These are phyloP conservation scores for Rhizopogon vinicolor DNA, from an alignment of 768 basidiomycete species.

Conservation along the genomic window DNA sequence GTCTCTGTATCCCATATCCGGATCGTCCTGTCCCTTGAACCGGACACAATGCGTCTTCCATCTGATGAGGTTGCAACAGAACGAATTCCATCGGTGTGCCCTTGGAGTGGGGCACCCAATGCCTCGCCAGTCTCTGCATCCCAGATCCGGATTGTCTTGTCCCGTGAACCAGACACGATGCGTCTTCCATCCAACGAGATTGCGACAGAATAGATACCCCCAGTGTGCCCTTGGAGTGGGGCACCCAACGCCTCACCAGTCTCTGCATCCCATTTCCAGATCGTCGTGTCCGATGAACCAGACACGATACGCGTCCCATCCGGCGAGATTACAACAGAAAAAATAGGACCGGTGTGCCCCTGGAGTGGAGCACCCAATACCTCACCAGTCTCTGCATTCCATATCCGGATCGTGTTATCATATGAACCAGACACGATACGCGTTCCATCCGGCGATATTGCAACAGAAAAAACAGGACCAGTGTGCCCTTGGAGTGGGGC, in stretches of 20 bases:
- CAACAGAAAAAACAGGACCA: conserved; percentile 4
- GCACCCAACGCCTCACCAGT: neutral
- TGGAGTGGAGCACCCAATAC: neutral
- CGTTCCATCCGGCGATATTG: conserved; percentile 9
- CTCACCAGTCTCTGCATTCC: neutral
- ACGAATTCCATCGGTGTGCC: neutral
- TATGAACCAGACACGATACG: conserved; percentile 8
- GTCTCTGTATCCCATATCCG: neutral
- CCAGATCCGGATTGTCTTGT: neutral
- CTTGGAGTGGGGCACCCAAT: neutral
- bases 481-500: neutral
- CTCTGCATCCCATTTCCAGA: neutral
- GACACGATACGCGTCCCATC: neutral
- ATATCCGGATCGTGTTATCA: conserved; percentile 4
- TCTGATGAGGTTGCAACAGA: conserved; percentile 3
- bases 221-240: neutral
- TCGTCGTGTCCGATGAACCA: neutral
- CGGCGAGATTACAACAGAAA: neutral
- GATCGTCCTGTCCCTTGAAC: neutral
- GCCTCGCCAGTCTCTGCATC: neutral
- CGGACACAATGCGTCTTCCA: conserved; percentile 1
- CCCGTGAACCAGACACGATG: neutral
- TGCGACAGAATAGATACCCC: neutral
- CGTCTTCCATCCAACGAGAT: neutral
- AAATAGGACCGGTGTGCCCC: neutral